phyloP scores from a whole-genome alignment of 306 rosid genomes.

The Trifolium subterraneum region DNA sequence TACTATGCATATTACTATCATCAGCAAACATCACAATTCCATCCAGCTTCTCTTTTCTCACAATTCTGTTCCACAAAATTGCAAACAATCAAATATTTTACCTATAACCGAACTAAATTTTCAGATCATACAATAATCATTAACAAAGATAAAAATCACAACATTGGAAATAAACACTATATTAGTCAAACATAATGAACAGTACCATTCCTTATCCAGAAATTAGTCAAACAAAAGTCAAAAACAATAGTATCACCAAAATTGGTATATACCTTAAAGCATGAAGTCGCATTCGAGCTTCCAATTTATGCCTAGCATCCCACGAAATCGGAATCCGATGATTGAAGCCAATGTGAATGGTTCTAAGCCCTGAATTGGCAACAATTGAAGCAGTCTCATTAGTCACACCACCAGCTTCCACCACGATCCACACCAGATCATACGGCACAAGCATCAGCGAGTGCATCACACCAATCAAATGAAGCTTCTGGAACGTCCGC shows the following conservation, averaged over 20 bases:
- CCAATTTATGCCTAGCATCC: constrained; percentile 83
- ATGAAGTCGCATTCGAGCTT: constrained; percentile 82
- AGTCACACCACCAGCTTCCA: constrained; percentile 86
- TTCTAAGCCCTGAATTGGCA: constrained; percentile 72
- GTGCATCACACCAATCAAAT: constrained; percentile 89
- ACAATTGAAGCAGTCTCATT: constrained; percentile 84
- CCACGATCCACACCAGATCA: constrained; percentile 86
- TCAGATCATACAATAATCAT: constrained; percentile 8
- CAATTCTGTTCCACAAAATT: constrained; percentile 67
- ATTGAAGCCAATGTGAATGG: constrained; percentile 66
- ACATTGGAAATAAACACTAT: not conserved
- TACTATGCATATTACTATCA: constrained; percentile 96
- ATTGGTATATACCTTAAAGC: constrained; percentile 48
- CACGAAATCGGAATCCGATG: constrained; percentile 80
- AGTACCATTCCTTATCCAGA: not conserved
- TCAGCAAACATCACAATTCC: constrained; percentile 90
- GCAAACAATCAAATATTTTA: constrained; percentile 45
- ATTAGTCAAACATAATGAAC: constrained; percentile 1
- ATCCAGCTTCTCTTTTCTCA: constrained; percentile 79
- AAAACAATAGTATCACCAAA: not conserved
- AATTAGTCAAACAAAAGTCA: not conserved
- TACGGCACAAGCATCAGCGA: constrained; percentile 88
- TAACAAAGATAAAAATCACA: constrained; percentile 3
- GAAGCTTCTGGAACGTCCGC: constrained; percentile 92
- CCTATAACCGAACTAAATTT: constrained; percentile 37